Evolutionary conservation across 2,329 filamentous ascomycete genomes (phyloP), one percentile per base, ranked within the genome.

Genomic region (Cercospora brassicicola): DNA sequence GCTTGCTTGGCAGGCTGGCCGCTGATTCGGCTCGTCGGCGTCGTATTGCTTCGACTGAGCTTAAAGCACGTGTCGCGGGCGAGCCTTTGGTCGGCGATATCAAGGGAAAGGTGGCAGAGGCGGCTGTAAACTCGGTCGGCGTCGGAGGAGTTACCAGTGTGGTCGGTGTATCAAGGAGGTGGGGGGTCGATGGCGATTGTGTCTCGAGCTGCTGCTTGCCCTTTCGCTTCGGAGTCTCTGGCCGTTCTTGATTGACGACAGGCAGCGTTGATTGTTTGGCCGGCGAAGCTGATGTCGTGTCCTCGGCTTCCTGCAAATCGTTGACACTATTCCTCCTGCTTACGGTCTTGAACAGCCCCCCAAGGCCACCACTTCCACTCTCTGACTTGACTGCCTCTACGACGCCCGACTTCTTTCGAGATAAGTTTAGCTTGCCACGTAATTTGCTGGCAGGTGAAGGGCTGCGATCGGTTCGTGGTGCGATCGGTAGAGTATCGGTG

Each of bases 401-500:
- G 36, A 70, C 73, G 42, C 67, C 72, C 8, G 79, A 75, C 76
- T 84, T 88, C 75, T 86, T 88, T 55, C 84, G 82, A 45, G 72
- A 65, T 51, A 75, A 79, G 67, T 82, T 86, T 75, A 95, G 92
- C 11, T 90, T 90, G 76, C 90, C 89, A 78, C 87, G 90, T 69
- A 94, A 82, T 75, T 89, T 91, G 75, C 88, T 87, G 62, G 86
- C 88, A 10, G 91, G 90, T 9, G 92, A 94, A 20, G 87, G 84
- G 26, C 88, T 88, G 68, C 90, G 86, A 72, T 85, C 85, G 69
- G 82, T 73, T 39, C 71, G 61, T 15, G 75, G 67, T 63, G 74
- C 66, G 62, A 69, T 39, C 10, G 69, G 63, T 36, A 71, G 42
- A 66, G 69, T 42, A 62, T 69, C 66, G 66, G 67, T 68, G 59